A percentile compares a stretch with the other conserved stretches of the same genome.
These are phyloP conservation scores for Jackrogersella minutella DNA, from an alignment of 495 filamentous ascomycete species.

Conservation along the genomic window DNA sequence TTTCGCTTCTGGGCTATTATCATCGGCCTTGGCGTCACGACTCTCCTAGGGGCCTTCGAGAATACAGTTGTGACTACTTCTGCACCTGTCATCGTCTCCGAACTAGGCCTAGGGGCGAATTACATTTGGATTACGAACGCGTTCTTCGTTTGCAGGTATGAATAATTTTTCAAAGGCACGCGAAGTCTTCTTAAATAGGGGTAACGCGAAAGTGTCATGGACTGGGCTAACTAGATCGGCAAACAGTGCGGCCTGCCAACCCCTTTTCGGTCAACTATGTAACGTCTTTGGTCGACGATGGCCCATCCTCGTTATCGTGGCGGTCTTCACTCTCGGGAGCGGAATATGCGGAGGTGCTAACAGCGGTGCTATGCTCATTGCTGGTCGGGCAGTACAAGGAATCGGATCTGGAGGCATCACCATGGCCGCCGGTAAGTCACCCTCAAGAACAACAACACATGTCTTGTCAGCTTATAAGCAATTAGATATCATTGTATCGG, in stretches of 20 bases:
- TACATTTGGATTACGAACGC: constrained; percentile 70
- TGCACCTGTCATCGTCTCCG: constrained; percentile 42
- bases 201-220: not conserved
- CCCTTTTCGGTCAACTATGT: constrained; percentile 44
- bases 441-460: not conserved
- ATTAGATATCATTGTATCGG: constrained; percentile 75
- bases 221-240: not conserved
- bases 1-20: constrained; percentile 43
- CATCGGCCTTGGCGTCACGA: constrained; percentile 27
- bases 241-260: constrained; percentile 55
- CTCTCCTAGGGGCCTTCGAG: constrained; percentile 48
- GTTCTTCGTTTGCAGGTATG: constrained; percentile 65
- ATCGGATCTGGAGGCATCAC: constrained; percentile 77
- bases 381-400: constrained; percentile 77
- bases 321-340: constrained; percentile 48
- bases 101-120: constrained; percentile 23
- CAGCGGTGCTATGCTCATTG: constrained; percentile 65
- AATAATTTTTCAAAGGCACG: no score
- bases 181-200: not conserved
- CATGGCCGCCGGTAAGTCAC: constrained; percentile 55
- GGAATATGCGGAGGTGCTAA: constrained; percentile 45
- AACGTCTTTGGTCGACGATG: constrained; percentile 57
- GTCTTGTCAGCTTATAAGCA: not conserved
- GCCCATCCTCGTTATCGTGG: constrained; percentile 41
- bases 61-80: constrained; percentile 54